Base-by-base conservation (phyloP, 352 stramenopile species). In the Pythium insidiosum region DNA sequence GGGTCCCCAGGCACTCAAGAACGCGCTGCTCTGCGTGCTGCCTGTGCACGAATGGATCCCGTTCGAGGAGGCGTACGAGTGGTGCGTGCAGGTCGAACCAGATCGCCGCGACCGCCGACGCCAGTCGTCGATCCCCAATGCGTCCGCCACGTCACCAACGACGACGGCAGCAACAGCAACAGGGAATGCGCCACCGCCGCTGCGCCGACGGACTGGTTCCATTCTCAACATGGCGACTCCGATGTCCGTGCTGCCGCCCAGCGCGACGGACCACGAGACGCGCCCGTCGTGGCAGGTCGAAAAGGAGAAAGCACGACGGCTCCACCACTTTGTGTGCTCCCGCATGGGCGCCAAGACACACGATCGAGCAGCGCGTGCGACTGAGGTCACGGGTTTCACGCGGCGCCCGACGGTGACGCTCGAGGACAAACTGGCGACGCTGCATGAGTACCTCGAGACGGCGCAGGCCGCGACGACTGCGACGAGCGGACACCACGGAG, bases 271-370 rank as follows among this genome's bases (percentile, higher is more conserved):
- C 22, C 34, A 2, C 20, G 25, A 0, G 21, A 38, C 28, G 43
- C 43, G 18, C 18, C 37, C 51, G 0, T 45, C 54, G 4, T 87
- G 71, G 71, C 43, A 82, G 24, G 21, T 58, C 19, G 63, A 85
- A 19, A 73, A 64, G 7, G 63, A 80, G 6, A 71, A 84, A 43
- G 75, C 68, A 3, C 52, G 61, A 10, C 61, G 61, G 2, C 55
- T 86, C 0, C 70, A 85, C 39, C 63, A 73, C 38, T 80, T 88
- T 44, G 65, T 88, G 23, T 86, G 70, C 43, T 60, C 63, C 4
- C 70, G 70, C n/a, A 68, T 88, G 59, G 66, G 68, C 0, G 34
- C 40, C 11, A 40, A 48, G 9, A 48, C 60, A 2, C 53, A 53
- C 26, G 65, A 69, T 38, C 66, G 69, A 30, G 54, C 58, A 9